Evolutionary conservation across 208 protist species (phyloP), one percentile per base, ranked within the genome.

Genomic region (Naegleria lovaniensis): DNA sequence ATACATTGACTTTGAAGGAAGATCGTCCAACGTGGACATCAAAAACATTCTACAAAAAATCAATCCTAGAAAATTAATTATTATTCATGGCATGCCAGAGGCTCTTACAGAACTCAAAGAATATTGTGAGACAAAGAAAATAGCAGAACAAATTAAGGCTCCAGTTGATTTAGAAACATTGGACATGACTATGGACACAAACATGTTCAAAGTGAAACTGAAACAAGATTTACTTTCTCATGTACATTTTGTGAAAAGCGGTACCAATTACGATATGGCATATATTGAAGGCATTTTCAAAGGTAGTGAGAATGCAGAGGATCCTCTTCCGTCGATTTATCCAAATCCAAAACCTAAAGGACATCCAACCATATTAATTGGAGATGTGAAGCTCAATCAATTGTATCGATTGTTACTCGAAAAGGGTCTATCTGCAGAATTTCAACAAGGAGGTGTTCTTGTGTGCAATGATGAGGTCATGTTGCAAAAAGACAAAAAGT

Each of bases 1-100:
- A 5, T 79, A 52, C 48, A 83, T 90, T 51, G 55, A 90, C 15
- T 90, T 79, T 90, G 87, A 90, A 79, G 87, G 87, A 83, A 75
- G 87, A 90, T 67, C 87, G 1, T 29, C 59, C 19, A 1, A 13
- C 29, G 15, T 51, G 9, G 16, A 16, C 11, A 36, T 90, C 25
- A 75, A 79, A 33, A 90, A 67, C 11, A 90, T 90, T 90, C 38
- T 90, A 36, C 5, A 25, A 51, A 25, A 75, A 25, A 41, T 90
- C 16, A 51, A 39, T 0, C 87, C 87, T 51, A 79, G 87, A 90
- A 67, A 90, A 36, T n/a, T 90, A 83, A 51, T 90, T n/a, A 3
- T 90, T 19, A 36, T 90, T 90, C 87, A 79, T 83, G 87, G 87
- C 4, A 51, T 6, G 41, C 11, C 41, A 83, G 38, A 75, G 48